These are phyloP conservation scores for Boletellus ananas DNA, from an alignment of 768 basidiomycete genomes.

Conservation along the genomic window DNA sequence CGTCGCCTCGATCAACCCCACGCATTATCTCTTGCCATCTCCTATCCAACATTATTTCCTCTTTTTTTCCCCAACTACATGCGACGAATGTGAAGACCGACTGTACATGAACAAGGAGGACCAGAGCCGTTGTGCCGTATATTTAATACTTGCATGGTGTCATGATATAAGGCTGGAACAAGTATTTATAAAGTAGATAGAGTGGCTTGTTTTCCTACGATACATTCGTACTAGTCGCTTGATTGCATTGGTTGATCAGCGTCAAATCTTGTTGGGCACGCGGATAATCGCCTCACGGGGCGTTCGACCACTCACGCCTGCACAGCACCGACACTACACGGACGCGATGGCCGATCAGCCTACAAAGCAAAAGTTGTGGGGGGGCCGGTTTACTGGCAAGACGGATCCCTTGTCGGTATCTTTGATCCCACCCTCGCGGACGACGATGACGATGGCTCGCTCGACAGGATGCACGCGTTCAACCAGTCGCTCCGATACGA, in stretches of 20 bases:
- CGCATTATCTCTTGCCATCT: slow-evolving; percentile 13
- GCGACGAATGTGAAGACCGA: slow-evolving; percentile 1
- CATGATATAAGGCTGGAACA: background rate
- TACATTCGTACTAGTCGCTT: background rate
- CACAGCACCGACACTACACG: too few species aligned
- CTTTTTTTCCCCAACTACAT: background rate
- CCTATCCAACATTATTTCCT: background rate
- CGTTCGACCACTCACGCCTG: too few species aligned
- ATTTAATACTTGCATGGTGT: slow-evolving; percentile 1
- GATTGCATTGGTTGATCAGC: background rate
- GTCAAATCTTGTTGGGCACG: too few species aligned
- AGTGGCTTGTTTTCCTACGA: slow-evolving; percentile 2
- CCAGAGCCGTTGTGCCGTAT: slow-evolving; percentile 4
- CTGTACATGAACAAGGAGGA: slow-evolving; percentile 11
- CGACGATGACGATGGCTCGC: background rate
- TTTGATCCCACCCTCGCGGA: background rate
- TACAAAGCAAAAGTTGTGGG: slow-evolving; percentile 78
- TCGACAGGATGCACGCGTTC: slow-evolving; percentile 87
- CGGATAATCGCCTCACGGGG: too few species aligned
- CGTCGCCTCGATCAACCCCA: background rate
- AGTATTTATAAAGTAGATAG: background rate
- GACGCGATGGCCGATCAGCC: slow-evolving; percentile 37
- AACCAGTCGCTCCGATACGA: slow-evolving; percentile 96
- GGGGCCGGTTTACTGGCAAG: slow-evolving; percentile 82
- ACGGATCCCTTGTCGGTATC: slow-evolving; percentile 55